Percentiles rank a stretch among this genome's conserved stretches.
Conservation (phyloP, 805 yeast species). For the Candida bentonensis region DNA sequence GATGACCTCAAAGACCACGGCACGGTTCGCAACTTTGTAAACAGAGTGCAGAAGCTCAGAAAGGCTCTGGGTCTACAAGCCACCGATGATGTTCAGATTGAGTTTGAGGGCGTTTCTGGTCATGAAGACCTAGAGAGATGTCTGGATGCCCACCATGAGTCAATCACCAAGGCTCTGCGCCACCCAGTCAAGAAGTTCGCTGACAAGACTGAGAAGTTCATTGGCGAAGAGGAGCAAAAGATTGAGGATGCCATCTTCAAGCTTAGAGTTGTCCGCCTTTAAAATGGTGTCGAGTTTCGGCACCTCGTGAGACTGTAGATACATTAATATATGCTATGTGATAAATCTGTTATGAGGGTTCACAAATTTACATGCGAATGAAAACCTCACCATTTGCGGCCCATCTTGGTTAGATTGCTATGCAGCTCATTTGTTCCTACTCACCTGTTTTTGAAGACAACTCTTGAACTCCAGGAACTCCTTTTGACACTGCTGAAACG, state of each 20-base stretch:
- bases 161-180: constrained; percentile 68
- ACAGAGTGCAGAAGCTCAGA: constrained; percentile 94
- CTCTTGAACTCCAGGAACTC: constrained; percentile 8
- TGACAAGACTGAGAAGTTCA: constrained; percentile 32
- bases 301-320: no score
- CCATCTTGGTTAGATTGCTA: not conserved
- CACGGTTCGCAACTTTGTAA: constrained; percentile 87
- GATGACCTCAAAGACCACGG: constrained; percentile 89
- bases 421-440: not conserved
- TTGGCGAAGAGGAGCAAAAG: constrained; percentile 80
- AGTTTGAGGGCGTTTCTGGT: constrained; percentile 54
- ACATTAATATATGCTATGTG: no score
- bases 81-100: constrained; percentile 87
- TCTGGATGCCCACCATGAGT: constrained; percentile 46
- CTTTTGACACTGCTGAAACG: constrained; percentile 6
- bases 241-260: constrained; percentile 65
- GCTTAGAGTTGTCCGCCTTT: constrained; percentile 59
- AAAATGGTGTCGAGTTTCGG: no score
- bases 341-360: no score
- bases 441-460: constrained; percentile 7
- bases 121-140: constrained; percentile 34
- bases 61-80: constrained; percentile 91
- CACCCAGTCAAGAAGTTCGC: constrained; percentile 37
- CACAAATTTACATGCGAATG: no score
- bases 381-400: not conserved